Evolutionary conservation across 129 eudicot genomes (phyloP), one percentile per base, ranked within the genome.

Genomic region (Sambucus nigra): DNA sequence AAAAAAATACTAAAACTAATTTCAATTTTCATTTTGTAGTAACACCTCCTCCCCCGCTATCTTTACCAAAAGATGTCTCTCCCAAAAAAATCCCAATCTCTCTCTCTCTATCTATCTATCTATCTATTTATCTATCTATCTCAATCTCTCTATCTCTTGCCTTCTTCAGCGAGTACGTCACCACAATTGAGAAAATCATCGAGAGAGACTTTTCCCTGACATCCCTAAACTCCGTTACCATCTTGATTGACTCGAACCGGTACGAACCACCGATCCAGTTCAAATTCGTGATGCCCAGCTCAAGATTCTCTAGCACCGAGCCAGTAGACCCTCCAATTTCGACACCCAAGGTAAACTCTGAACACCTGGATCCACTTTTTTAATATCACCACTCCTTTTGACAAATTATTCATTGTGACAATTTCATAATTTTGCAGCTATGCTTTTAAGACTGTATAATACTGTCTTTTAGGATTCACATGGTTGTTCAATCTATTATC

Each of bases 141-240:
- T n/a, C n/a, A n/a, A n/a, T n/a, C n/a, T n/a, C n/a, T n/a, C n/a
- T n/a, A n/a, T n/a, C n/a, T n/a, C n/a, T n/a, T n/a, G n/a, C n/a
- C n/a, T n/a, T n/a, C n/a, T n/a, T n/a, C n/a, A n/a, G n/a, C n/a
- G n/a, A n/a, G 0, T 89, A 89, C 51, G 97, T 81, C 0, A 95
- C 97, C 4, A 81, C 97, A 9, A 84, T 89, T 22, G 97, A 89
- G 69, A 89, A 79, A 47, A 89, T 89, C 13, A 81, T 89, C 47
- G 95, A 89, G 71, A 86, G 97, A 0, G 97, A 89, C 53, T 89
- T 67, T 89, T 89, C 73, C 97, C 97, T 0, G 97, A 89, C 29
- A 79, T 89, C 19, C 95, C 95, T 5, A 84, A 84, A 73, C 95
- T 89, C 31, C 80, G 88, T 0, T 95, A 89, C 66, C 97, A 95